Conservation (phyloP, 2,329 filamentous ascomycete species). For the Mycogone perniciosa region DNA sequence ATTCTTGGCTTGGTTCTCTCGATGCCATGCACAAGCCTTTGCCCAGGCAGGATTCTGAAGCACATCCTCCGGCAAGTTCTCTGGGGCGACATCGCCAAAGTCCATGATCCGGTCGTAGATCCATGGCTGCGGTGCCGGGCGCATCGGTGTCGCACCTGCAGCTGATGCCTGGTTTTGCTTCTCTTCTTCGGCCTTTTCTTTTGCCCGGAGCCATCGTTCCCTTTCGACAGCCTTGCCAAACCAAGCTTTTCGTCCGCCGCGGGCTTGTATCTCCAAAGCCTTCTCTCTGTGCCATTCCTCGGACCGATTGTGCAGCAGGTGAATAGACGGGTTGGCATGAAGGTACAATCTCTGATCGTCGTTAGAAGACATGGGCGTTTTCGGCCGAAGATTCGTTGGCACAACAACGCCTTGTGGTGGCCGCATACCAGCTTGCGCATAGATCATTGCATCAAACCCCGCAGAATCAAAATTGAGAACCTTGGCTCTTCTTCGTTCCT, state of each 20-base stretch:
- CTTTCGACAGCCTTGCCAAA: slow-evolving; percentile 41
- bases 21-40: slow-evolving; percentile 33
- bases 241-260: slow-evolving; percentile 44
- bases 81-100: slow-evolving; percentile 32
- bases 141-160: neutral
- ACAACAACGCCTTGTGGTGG: slow-evolving; percentile 21
- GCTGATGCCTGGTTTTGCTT: slow-evolving; percentile 10
- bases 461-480: slow-evolving; percentile 15
- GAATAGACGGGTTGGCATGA: slow-evolving; percentile 45
- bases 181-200: slow-evolving; percentile 16
- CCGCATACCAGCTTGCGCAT: slow-evolving; percentile 25
- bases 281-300: slow-evolving; percentile 43
- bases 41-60: slow-evolving; percentile 40
- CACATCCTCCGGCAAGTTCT: slow-evolving; percentile 40
- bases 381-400: slow-evolving; percentile 7
- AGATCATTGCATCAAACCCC: slow-evolving; percentile 35
- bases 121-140: slow-evolving; percentile 25
- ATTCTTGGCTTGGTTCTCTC: slow-evolving; percentile 19
- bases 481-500: neutral
- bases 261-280: slow-evolving; percentile 41
- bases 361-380: slow-evolving; percentile 1
- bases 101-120: slow-evolving; percentile 24
- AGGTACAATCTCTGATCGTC: slow-evolving; percentile 33
- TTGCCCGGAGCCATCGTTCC: slow-evolving; percentile 26
- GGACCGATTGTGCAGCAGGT: slow-evolving; percentile 38